A percentile compares a stretch with the other conserved stretches of the same genome.
Conservation (phyloP, 2,329 filamentous ascomycete species). For the Ploettnerulaceae sp. region DNA sequence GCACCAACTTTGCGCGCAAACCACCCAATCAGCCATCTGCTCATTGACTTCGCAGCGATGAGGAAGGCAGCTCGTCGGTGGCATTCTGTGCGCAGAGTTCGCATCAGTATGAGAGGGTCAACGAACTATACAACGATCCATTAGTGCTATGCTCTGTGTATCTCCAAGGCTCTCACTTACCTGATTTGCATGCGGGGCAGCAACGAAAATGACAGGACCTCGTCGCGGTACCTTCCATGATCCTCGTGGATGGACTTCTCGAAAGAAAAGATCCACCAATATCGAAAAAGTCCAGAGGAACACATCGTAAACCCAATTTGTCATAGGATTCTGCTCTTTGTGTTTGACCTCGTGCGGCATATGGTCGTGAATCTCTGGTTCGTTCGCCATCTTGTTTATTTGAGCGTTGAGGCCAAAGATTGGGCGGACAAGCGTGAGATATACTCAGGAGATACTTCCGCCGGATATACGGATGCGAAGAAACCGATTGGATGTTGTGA, state of each 20-base stretch:
- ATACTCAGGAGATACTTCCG: background rate
- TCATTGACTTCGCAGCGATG: constrained; percentile 92
- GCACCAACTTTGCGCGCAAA: constrained; percentile 80
- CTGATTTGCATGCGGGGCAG: constrained; percentile 94
- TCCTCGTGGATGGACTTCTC: constrained; percentile 90
- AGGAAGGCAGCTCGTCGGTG: constrained; percentile 86
- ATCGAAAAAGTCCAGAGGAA: constrained; percentile 76
- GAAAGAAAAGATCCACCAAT: constrained; percentile 93
- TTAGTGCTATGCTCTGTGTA: constrained; percentile 3
- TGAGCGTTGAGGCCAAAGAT: background rate
- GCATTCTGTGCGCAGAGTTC: constrained; percentile 78
- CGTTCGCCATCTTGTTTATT: constrained; percentile 17
- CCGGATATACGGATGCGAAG: background rate
- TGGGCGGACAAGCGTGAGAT: background rate
- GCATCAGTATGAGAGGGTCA: constrained; percentile 89
- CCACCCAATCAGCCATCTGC: constrained; percentile 82
- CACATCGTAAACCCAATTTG: constrained; percentile 69
- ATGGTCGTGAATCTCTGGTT: constrained; percentile 22
- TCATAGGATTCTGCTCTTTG: constrained; percentile 64
- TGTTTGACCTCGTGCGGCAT: constrained; percentile 22
- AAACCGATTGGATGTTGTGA: background rate
- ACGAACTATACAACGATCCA: constrained; percentile 70
- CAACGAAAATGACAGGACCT: constrained; percentile 91
- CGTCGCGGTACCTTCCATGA: constrained; percentile 90
- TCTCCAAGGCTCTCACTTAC: constrained; percentile 43